phyloP scores from a whole-genome alignment of 441 rosid species.

The Populus hybrid region DNA sequence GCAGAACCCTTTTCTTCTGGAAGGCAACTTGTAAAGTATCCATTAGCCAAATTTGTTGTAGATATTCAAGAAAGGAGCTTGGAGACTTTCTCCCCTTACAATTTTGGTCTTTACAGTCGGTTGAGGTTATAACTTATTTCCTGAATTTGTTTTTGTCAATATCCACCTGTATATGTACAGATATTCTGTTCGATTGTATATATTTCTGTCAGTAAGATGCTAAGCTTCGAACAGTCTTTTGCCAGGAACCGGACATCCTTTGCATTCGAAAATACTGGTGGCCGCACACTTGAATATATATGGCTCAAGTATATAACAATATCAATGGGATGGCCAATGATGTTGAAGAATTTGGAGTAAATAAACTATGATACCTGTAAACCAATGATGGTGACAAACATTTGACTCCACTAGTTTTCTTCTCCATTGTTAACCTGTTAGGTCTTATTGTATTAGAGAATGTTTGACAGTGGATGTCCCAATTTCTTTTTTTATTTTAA shows the following conservation, averaged over 20 bases:
- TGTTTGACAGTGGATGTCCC: not conserved
- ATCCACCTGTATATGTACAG: not conserved
- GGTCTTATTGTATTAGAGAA: not conserved
- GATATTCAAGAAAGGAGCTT: not conserved
- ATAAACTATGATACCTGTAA: not conserved
- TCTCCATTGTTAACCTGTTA: not conserved
- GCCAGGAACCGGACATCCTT: not conserved
- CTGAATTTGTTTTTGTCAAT: not conserved
- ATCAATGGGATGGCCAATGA: not conserved
- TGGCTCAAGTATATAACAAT: not conserved
- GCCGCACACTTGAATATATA: not conserved
- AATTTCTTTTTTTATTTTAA: too few relatives aligned
- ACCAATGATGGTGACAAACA: not conserved
- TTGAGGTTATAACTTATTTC: conserved; percentile 3
- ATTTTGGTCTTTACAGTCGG: not conserved
- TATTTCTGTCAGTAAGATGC: not conserved
- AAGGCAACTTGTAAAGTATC: conserved; percentile 19
- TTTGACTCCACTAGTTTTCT: not conserved
- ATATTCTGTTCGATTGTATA: not conserved
- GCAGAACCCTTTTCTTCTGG: not conserved
- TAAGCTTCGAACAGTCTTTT: not conserved
- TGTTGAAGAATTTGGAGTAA: not conserved
- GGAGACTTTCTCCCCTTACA: conserved; percentile 4
- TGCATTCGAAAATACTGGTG: not conserved
- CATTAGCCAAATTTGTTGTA: not conserved